phyloP scores from a whole-genome alignment of 2,329 filamentous ascomycete species.

The Monilinia polystroma region DNA sequence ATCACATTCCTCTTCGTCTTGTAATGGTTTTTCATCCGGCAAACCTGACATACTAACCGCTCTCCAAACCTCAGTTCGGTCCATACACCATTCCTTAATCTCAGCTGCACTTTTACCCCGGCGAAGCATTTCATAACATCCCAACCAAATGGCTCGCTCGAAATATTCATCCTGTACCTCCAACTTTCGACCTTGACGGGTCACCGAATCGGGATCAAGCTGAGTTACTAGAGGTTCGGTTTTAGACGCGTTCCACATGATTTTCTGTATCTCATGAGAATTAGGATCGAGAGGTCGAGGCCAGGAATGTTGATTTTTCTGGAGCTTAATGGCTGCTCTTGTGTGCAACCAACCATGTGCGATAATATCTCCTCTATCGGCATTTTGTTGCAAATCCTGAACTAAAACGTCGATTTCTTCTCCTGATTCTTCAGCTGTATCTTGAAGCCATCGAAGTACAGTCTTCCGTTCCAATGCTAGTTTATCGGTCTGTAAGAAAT shows the following conservation, averaged over 20 bases:
- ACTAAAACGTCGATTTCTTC: constrained; percentile 75
- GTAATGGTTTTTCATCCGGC: constrained; percentile 52
- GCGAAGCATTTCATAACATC: constrained; percentile 90
- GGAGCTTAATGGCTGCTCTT: constrained; percentile 81
- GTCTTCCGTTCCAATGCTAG: constrained; percentile 74
- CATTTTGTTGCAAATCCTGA: constrained; percentile 70
- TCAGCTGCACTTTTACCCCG: constrained; percentile 72
- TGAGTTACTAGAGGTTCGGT: constrained; percentile 74
- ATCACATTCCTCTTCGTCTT: constrained; percentile 48
- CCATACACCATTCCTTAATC: constrained; percentile 82
- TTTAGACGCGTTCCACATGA: constrained; percentile 56
- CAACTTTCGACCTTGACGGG: constrained; percentile 72
- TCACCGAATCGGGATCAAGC: constrained; percentile 86
- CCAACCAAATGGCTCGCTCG: constrained; percentile 86
- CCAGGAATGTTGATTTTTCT: constrained; percentile 75
- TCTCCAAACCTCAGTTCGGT: constrained; percentile 85
- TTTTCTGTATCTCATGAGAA: constrained; percentile 55
- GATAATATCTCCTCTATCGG: constrained; percentile 78
- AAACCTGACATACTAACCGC: constrained; percentile 77
- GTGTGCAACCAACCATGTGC: constrained; percentile 92
- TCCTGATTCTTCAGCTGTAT: constrained; percentile 64
- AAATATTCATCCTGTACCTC: constrained; percentile 84
- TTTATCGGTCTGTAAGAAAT: constrained; percentile 72
- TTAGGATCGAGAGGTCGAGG: constrained; percentile 63
- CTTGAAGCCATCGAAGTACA: constrained; percentile 83